Conservation (phyloP, 768 basidiomycete species). For the Peribolospora kevripleyi region DNA sequence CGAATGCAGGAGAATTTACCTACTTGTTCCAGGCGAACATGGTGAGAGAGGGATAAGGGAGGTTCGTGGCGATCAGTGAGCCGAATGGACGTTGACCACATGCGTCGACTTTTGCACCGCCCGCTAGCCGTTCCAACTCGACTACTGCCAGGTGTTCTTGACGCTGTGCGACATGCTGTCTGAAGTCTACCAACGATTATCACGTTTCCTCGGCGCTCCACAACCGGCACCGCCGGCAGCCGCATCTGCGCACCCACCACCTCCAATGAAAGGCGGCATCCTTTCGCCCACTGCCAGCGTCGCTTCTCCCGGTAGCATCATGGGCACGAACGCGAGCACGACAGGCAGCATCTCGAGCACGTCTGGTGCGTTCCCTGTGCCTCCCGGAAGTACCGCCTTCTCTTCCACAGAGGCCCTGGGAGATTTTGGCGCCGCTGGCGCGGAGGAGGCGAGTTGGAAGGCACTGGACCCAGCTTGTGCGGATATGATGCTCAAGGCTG, state of each 20-base stretch:
- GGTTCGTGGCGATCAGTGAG: too few relatives aligned
- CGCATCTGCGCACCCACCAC: background rate
- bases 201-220: conserved; percentile 46
- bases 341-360: background rate
- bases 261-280: background rate
- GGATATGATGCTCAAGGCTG: conserved; percentile 56
- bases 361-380: background rate
- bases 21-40: conserved; percentile 10
- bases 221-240: background rate
- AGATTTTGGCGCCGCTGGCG: background rate
- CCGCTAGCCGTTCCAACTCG: conserved; percentile 55
- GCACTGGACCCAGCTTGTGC: conserved; percentile 19
- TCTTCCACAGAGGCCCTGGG: too few relatives aligned
- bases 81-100: too few relatives aligned
- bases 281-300: background rate
- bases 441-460: background rate
- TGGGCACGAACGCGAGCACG: background rate
- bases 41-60: background rate
- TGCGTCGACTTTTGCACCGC: background rate
- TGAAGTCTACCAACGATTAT: conserved; percentile 70
- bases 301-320: background rate
- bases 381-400: too few relatives aligned
- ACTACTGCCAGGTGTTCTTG: conserved; percentile 70
- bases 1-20: conserved; percentile 7
- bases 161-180: conserved; percentile 72